These are phyloP conservation scores for Microdochium bolleyi DNA, from an alignment of 2,329 filamentous ascomycete species.

Conservation along the genomic window DNA sequence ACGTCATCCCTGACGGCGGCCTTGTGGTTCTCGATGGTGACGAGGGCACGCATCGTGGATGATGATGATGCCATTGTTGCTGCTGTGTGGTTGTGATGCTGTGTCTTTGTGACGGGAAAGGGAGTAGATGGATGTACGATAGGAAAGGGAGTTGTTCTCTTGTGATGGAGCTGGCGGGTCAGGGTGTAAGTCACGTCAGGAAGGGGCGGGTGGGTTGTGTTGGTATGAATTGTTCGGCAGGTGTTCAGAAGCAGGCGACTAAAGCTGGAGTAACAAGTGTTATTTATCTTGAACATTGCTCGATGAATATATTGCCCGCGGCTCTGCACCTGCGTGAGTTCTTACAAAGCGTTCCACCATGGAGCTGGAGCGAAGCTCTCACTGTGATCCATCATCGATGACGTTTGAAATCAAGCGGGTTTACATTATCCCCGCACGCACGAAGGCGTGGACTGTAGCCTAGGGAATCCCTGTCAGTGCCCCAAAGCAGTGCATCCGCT, in stretches of 20 bases:
- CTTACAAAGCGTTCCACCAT: too few species aligned
- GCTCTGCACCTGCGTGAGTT: too few species aligned
- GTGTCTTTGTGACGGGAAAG: background rate
- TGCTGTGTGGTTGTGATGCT: background rate
- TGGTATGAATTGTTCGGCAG: too few species aligned
- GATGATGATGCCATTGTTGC: slow-evolving; percentile 1
- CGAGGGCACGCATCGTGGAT: slow-evolving; percentile 29
- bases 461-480: too few species aligned
- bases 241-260: too few species aligned
- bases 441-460: too few species aligned
- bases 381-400: background rate
- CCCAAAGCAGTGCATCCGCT: too few species aligned
- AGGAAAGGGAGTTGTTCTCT: too few species aligned
- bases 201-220: too few species aligned
- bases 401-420: background rate
- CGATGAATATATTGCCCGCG: too few species aligned
- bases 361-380: background rate
- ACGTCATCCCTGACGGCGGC: slow-evolving; percentile 18
- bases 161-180: background rate
- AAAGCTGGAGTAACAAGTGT: background rate
- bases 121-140: background rate
- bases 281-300: background rate
- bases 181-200: background rate
- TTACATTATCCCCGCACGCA: background rate
- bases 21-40: slow-evolving; percentile 16